Conservation (phyloP, 2,329 filamentous ascomycete species). For the Aspergillus proliferans region DNA sequence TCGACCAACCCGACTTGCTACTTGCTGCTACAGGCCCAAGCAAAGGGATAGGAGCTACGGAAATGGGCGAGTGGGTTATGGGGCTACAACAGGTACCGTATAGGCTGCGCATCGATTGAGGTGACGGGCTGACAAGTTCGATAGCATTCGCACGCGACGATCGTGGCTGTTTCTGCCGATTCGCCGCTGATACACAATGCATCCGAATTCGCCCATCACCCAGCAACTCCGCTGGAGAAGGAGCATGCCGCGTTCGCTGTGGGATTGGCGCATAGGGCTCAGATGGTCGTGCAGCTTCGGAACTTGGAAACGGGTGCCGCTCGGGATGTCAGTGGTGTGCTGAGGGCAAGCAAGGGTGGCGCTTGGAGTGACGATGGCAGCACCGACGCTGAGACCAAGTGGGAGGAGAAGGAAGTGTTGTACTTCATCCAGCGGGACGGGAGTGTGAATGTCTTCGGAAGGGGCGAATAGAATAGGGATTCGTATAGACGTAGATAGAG, state of each 20-base stretch:
- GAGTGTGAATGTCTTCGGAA: constrained; percentile 73
- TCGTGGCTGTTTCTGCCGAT: constrained; percentile 68
- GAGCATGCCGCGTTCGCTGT: constrained; percentile 66
- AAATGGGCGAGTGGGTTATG: constrained; percentile 53
- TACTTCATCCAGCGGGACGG: constrained; percentile 79
- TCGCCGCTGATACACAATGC: constrained; percentile 57
- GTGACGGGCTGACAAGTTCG: constrained; percentile 4
- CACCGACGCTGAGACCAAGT: constrained; percentile 19
- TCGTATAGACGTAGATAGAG: constrained; percentile 1
- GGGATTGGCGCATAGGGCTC: constrained; percentile 66
- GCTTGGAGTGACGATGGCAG: constrained; percentile 23
- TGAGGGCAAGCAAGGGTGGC: constrained; percentile 64
- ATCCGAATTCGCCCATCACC: constrained; percentile 32
- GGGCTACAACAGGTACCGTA: constrained; percentile 56
- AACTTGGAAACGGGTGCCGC: constrained; percentile 82
- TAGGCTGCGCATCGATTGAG: not conserved
- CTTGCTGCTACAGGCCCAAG: constrained; percentile 53
- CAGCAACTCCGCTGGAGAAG: constrained; percentile 60
- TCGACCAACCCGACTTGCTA: constrained; percentile 62
- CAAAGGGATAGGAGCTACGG: constrained; percentile 35
- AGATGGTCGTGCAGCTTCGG: constrained; percentile 64
- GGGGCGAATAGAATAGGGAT: constrained; percentile 53
- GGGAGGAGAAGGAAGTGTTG: constrained; percentile 63
- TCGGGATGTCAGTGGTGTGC: constrained; percentile 80
- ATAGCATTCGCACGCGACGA: constrained; percentile 57